A percentile compares a stretch with the other conserved stretches of the same genome.
These are phyloP conservation scores for Penicillium canescens DNA, from an alignment of 495 filamentous ascomycete genomes.

Conservation along the genomic window DNA sequence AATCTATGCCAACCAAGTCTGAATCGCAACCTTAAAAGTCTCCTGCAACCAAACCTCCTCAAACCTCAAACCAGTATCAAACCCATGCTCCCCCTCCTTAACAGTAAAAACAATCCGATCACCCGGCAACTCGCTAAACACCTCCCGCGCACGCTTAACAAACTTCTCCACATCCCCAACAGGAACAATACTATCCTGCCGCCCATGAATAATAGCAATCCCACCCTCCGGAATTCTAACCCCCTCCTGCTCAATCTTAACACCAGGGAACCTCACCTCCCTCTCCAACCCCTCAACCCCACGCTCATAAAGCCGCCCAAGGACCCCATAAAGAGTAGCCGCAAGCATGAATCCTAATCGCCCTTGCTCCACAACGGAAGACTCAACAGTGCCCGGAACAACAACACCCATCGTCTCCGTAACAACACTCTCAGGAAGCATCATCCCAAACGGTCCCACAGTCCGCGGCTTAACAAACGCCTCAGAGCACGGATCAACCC, in stretches of 20 bases:
- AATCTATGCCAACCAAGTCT: slow-evolving; percentile 24
- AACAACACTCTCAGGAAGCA: slow-evolving; percentile 14
- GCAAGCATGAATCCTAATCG: slow-evolving; percentile 20
- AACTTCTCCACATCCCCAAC: slow-evolving; percentile 23
- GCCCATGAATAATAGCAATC: slow-evolving; percentile 25
- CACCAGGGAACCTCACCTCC: slow-evolving; percentile 18
- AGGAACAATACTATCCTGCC: slow-evolving; percentile 24
- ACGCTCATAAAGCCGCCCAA: slow-evolving; percentile 15
- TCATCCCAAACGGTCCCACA: slow-evolving; percentile 1
- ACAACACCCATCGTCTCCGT: slow-evolving; percentile 7
- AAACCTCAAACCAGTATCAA: slow-evolving; percentile 18
- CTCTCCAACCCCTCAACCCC: slow-evolving; percentile 12
- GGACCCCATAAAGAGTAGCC: slow-evolving; percentile 14
- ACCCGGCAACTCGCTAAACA: slow-evolving; percentile 2
- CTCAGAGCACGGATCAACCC: slow-evolving; percentile 11
- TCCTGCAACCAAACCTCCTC: slow-evolving; percentile 24
- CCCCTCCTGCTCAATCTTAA: slow-evolving; percentile 14
- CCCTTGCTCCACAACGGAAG: slow-evolving; percentile 3
- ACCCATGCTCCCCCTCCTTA: slow-evolving; percentile 30
- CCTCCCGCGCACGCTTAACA: slow-evolving; percentile 20
- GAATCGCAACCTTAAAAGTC: slow-evolving; percentile 13
- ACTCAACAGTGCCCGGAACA: slow-evolving; percentile 12
- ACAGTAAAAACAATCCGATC: slow-evolving; percentile 24
- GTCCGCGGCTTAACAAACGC: slow-evolving; percentile 3
- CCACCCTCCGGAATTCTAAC: slow-evolving; percentile 23